Evolutionary conservation across 73 alveolate genomes (phyloP), one percentile per base, ranked within the genome.

Genomic region (Paramecium primaurelia): DNA sequence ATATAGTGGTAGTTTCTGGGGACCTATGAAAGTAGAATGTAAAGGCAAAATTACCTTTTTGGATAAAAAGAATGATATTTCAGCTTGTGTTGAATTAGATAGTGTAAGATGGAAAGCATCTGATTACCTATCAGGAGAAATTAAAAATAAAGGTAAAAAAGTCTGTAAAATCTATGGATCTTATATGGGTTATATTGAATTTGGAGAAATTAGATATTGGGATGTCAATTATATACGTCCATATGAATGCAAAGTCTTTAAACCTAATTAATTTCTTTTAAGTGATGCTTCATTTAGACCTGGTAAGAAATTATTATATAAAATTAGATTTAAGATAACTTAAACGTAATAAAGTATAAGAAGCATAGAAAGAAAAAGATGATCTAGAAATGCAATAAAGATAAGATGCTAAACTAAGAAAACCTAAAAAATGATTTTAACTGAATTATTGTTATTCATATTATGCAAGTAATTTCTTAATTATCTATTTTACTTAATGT

Each of bases 141-240:
- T 98, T 45, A 58, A 60, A 84, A 92, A 93, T 47, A 93, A 92
- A 58, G 97, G 96, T 38, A 94, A 93, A 26, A 77, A 28, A 68
- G 93, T 96, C 30, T 77, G 96, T 71, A 96, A 93, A 58, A 75
- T 97, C 64, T 92, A 93, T 26, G 99, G 99, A 25, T 96, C 96
- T 86, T 98, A 97, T 87, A 86, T 96, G 93, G 99, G 99, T 10
- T 98, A 84, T 92, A 92, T 97, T 32, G 99, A 98, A 83, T 96
- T 98, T 88, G 99, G 93, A 58, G 98, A 96, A 51, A 93, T 90
- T 18, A 92, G 99, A 54, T 98, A 96, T 92, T 97, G 99, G 99
- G 99, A 98, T 92, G 95, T 94, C 32, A 94, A 99, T 92, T 80
- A 75, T 26, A 68, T 92, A 47, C 30, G 49, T 11, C 92, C 95